Base-by-base conservation (phyloP, 2,329 filamentous ascomycete genomes). In the Achaetomium macrosporum region DNA sequence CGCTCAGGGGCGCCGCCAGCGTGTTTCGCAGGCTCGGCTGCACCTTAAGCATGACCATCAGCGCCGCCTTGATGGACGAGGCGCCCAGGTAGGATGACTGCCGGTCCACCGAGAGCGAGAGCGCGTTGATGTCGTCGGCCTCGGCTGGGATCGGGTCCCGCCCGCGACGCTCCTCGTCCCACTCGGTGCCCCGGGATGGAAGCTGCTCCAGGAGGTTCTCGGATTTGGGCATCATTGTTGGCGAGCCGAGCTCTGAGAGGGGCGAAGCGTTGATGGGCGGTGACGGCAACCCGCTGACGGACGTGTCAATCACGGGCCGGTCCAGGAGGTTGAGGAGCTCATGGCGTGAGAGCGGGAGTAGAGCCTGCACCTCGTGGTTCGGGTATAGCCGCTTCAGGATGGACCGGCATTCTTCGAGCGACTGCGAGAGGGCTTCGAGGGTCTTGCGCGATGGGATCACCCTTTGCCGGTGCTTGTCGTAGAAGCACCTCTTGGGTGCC, bases 391-490 rank as follows among this genome's bases (percentile, higher is more conserved):
- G 76, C 61, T 80, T 81, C 33, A 86, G 69, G 31, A 86, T 77
- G 2, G 73, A 77, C 17, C 81, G 77, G 64, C 83, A 86, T 65
- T 87, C 83, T 62, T 83, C 86, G 66, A 84, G 65, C 19, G 76
- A 81, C 51, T 84, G 83, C 42, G 83, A 84, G 17, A 84, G 68
- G 37, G 82, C 79, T 63, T 85, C 82, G 42, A 83, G 74, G 6
- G 80, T 82, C 85, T 88, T 90, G 68, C 86, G 80, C 9, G 88
- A 91, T 0, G 88, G 87, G 53, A 89, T 84, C 10, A 88, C 82
- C 56, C 86, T 76, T 67, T 88, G 85, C 15, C 87, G 79, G 58
- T 90, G 87, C 70, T 91, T 90, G 60, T 89, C 85, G 68, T 92
- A 92, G 63, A 85, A 84, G 66, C 88, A 92, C 50, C 82, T 77